Conservation (phyloP, 1,284 basidiomycete genomes). For the Inonotus hispidus region DNA sequence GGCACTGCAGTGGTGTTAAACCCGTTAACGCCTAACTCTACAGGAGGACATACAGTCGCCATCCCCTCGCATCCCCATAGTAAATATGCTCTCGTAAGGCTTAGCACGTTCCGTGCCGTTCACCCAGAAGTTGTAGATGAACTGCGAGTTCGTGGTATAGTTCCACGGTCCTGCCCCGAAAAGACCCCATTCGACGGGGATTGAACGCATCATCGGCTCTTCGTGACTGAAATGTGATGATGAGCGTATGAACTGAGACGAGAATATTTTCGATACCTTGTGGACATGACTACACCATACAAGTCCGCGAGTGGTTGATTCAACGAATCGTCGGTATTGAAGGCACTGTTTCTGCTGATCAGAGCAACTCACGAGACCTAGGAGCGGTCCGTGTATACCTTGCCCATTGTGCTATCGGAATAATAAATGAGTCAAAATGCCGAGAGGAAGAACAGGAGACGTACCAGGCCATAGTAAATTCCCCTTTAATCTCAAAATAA, state of each 20-base stretch:
- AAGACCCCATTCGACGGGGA: constrained; percentile 53
- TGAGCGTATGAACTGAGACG: not conserved
- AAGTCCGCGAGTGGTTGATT: constrained; percentile 62
- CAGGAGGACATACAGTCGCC: constrained; percentile 41
- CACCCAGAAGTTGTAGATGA: constrained; percentile 55
- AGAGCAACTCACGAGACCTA: not conserved
- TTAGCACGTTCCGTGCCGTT: constrained; percentile 51
- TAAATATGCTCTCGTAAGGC: constrained; percentile 55
- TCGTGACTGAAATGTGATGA: constrained; percentile 40
- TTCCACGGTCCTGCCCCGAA: constrained; percentile 57
- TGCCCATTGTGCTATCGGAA: not conserved
- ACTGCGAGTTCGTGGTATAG: constrained; percentile 46
- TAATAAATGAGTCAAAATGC: not conserved
- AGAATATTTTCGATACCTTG: constrained; percentile 33
- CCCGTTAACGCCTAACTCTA: not conserved
- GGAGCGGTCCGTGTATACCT: not conserved
- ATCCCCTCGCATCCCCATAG: constrained; percentile 61
- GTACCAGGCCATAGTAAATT: constrained; percentile 66
- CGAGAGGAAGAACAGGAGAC: constrained; percentile 14
- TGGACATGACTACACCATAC: constrained; percentile 69
- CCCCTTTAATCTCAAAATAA: constrained; percentile 61
- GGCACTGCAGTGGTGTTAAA: constrained; percentile 36
- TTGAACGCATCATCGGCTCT: constrained; percentile 61
- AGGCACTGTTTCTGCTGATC: constrained; percentile 41
- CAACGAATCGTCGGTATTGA: constrained; percentile 59